phyloP scores from a whole-genome alignment of 768 basidiomycete genomes.

The Fomitopsis pulvina region DNA sequence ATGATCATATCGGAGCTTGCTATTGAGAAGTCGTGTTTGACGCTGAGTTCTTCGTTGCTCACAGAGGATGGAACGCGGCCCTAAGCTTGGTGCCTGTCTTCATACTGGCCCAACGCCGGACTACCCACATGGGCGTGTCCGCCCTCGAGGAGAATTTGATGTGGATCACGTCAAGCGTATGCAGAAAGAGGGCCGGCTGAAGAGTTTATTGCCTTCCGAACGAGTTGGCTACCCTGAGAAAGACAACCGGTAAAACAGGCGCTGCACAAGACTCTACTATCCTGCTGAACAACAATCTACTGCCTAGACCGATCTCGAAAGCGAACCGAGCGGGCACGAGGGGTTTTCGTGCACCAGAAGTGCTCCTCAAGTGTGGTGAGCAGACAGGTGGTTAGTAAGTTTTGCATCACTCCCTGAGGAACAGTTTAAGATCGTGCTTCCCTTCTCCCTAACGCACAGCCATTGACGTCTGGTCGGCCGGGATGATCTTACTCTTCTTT shows the following conservation, averaged over 20 bases:
- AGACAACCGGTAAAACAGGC: conserved; percentile 51
- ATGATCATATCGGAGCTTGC: too few relatives aligned
- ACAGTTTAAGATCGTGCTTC: background rate
- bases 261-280: background rate
- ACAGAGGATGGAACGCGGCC: conserved; percentile 51
- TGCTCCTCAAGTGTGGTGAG: conserved; percentile 87
- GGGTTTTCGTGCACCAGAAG: conserved; percentile 96
- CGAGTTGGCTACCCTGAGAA: conserved; percentile 74
- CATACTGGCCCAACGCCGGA: conserved; percentile 62
- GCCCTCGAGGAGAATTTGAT: conserved; percentile 37
- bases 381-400: conserved; percentile 75
- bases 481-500: conserved; percentile 89
- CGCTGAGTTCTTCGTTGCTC: background rate
- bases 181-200: conserved; percentile 55
- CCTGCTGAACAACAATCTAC: conserved; percentile 1
- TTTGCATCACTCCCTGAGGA: background rate
- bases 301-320: conserved; percentile 66
- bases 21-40: too few relatives aligned
- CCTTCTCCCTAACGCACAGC: conserved; percentile 39
- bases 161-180: conserved; percentile 44
- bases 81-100: conserved; percentile 55
- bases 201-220: conserved; percentile 49
- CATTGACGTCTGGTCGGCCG: conserved; percentile 94
- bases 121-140: conserved; percentile 64
- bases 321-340: conserved; percentile 96